These are phyloP conservation scores for Aspergillus terreus DNA, from an alignment of 2,329 filamentous ascomycete genomes.

Conservation along the genomic window DNA sequence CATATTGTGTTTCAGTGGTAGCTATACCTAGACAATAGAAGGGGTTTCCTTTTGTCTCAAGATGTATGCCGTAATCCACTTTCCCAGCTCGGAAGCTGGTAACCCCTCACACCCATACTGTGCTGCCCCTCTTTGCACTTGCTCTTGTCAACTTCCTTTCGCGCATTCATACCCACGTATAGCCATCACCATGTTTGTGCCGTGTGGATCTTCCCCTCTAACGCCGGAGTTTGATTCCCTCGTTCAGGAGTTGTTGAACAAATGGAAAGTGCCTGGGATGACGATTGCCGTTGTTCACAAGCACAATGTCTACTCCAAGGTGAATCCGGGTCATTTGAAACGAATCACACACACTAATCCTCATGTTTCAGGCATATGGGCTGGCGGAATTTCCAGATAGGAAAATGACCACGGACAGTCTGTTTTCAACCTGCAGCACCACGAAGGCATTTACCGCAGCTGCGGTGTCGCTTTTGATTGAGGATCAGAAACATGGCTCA, in stretches of 20 bases:
- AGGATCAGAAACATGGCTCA: slow-evolving; percentile 14
- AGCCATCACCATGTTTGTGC: slow-evolving; percentile 4
- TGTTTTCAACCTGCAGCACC: slow-evolving; percentile 25
- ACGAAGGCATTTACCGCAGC: slow-evolving; percentile 27
- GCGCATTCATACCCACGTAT: background rate
- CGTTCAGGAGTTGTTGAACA: slow-evolving; percentile 17
- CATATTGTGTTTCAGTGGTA: no score
- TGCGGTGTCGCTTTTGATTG: slow-evolving; percentile 17
- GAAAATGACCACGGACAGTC: slow-evolving; percentile 19
- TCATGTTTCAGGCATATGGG: slow-evolving; percentile 23
- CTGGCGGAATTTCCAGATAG: slow-evolving; percentile 22
- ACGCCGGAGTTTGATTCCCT: slow-evolving; percentile 16
- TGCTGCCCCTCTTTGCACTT: background rate
- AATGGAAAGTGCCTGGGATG: slow-evolving; percentile 31
- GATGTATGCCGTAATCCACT: no score
- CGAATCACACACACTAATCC: background rate
- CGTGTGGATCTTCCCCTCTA: slow-evolving; percentile 5
- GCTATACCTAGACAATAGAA: no score
- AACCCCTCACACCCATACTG: no score
- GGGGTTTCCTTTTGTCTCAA: no score
- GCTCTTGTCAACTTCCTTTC: background rate
- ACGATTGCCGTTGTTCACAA: slow-evolving; percentile 25
- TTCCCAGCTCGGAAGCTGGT: no score
- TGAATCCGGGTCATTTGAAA: background rate
- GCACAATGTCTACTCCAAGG: slow-evolving; percentile 23